Base-by-base conservation (phyloP, 441 rosid species). In the Pelargonium fulgidum region DNA sequence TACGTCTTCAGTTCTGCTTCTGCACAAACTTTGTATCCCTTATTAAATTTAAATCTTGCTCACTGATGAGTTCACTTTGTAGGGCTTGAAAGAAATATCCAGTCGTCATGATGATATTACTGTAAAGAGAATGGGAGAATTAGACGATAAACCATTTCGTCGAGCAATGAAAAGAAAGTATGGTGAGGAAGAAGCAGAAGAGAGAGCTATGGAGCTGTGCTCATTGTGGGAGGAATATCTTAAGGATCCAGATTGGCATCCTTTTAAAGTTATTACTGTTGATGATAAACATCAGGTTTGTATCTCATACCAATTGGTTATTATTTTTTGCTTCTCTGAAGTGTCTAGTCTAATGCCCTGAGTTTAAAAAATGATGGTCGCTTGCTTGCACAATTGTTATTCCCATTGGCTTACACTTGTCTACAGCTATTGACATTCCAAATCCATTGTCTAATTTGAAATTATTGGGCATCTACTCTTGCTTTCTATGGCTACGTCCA, bases 121-220 rank as follows among this genome's bases (percentile, higher is more conserved):
- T 66, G 87, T 94, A 62, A 90, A 87, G 85, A 86, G 97, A 79
- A 92, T 94, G 99, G 98, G 99, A 76, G 98, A 92, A 81, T 93
- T 94, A 62, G 90, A 90, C 59, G 69, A 69, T 12, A 83, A 77
- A 75, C 94, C 97, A 1, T 92, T 94, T 80, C 73, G 81, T 48
- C 89, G 83, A 82, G 94, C 82, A 72, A 85, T 92, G 97, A 90
- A 82, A 80, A 78, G 65, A 77, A 89, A 74, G 75, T 94, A 87
- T 71, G 76, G 66, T 36, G 84, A 79, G 72, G 94, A 88, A 67
- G 92, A 85, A 72, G 89, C 94, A 33, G 94, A 90, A 74, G 89
- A 83, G 12, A 88, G 81, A 80, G 89, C 98, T 58, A 77, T 87
- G 1, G 90, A 86, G 70, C 76, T 89, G 70, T 90, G 96, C 85